Conservation (phyloP, 139 green algal species). For the Tetradesmus lagerheimii region DNA sequence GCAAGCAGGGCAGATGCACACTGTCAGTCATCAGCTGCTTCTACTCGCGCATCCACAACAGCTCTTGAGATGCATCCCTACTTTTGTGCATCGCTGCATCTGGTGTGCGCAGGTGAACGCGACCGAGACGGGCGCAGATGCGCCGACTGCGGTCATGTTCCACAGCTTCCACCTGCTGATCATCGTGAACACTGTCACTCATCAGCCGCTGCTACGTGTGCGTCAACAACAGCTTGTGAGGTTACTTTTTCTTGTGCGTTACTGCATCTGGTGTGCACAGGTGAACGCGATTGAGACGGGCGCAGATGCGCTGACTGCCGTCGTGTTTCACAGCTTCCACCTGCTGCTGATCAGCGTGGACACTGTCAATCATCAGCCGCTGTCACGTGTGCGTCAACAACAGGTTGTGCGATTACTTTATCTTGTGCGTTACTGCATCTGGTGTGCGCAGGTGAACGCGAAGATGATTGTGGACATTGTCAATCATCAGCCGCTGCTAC, state of each 20-base stretch:
- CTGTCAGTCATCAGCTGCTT: too few relatives aligned
- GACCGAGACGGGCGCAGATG: conserved; percentile 58
- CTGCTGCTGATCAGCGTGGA: conserved; percentile 69
- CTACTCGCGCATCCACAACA: too few relatives aligned
- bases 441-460: too few relatives aligned
- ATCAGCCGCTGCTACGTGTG: too few relatives aligned
- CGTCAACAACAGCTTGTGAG: too few relatives aligned
- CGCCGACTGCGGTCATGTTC: conserved; percentile 71
- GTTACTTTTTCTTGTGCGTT: background rate
- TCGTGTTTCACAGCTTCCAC: conserved; percentile 85
- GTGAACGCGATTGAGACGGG: conserved; percentile 63
- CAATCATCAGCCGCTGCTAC: too few relatives aligned
- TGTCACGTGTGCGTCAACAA: conserved; percentile 75
- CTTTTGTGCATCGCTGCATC: background rate
- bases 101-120: conserved; percentile 50
- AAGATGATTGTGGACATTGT: too few relatives aligned
- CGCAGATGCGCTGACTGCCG: conserved; percentile 52
- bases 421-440: too few relatives aligned
- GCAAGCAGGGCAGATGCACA: too few relatives aligned
- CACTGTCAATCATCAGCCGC: too few relatives aligned
- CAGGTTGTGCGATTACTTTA: too few relatives aligned
- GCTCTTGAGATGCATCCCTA: background rate
- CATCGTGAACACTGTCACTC: conserved; percentile 70
- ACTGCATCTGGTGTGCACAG: conserved; percentile 24
- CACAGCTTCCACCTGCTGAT: conserved; percentile 79